Evolutionary conservation across 2,329 filamentous ascomycete genomes (phyloP), one percentile per base, ranked within the genome.

Genomic region (Penicillium frequentans): DNA sequence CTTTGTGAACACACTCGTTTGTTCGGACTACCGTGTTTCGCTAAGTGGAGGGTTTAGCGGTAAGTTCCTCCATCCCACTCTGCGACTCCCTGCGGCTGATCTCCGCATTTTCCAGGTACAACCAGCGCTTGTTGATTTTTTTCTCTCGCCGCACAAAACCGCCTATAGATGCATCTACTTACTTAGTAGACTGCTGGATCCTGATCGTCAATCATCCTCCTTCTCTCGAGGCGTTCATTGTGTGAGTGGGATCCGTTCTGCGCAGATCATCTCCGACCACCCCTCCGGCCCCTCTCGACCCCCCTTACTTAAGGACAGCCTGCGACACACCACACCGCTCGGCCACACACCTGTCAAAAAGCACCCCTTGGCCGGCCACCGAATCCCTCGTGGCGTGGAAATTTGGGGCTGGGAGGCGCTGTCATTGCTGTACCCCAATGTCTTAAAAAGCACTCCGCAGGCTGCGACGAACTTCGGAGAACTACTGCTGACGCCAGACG

Each of bases 151-250:
- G 44, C 56, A 53, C 52, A 59, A 52, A 42, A 53, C 23, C 47
- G 29, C 29, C 48, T 27, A 56, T 63, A 68, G 63, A 65, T 68
- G 69, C 61, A 53, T 54, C 37, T 54, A 39, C 44, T 44, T 52
- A 57, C 55, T 10, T n/a, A 26, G 51, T 47, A 46, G 21, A 39
- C 47, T 47, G n/a, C 50, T 54, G 52, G 35, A 56, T 57, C 26
- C 54, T 42, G 49, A 48, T 56, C 61, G 49, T 39, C 29, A 54
- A 29, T 49, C 43, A 53, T 54, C 53, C 56, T 60, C 59, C 54
- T 60, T 58, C 54, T 68, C 67, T 68, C 68, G 69, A 71, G 70
- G 68, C 70, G 69, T 73, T 73, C 70, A 70, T 73, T 70, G 70
- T 72, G 71, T 71, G 66, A 71, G 71, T 72, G 54, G 57, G 55